Conservation (phyloP, 768 basidiomycete genomes). For the Termitomyces eurrhizus region DNA sequence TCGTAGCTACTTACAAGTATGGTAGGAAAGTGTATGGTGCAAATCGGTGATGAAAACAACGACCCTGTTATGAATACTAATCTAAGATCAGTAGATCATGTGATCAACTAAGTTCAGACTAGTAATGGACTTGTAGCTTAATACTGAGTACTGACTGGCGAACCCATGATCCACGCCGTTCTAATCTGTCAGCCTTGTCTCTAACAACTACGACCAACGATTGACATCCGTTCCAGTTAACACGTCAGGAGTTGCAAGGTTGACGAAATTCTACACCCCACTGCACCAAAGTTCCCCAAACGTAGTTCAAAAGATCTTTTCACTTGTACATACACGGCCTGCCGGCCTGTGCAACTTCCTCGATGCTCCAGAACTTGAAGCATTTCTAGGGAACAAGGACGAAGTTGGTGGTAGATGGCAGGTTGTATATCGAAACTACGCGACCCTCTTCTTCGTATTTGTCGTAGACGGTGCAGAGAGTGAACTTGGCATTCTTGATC, state of each 20-base stretch:
- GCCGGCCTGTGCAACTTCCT: conserved; percentile 92
- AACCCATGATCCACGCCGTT: conserved; percentile 77
- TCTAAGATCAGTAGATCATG: conserved; percentile 29
- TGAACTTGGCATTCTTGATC: conserved; percentile 91
- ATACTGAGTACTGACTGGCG: background rate
- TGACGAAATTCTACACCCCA: conserved; percentile 88
- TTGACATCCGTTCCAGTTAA: conserved; percentile 58
- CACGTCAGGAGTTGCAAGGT: conserved; percentile 80
- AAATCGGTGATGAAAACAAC: too few species aligned
- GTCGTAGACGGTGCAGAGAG: conserved; percentile 96
- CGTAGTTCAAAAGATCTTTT: conserved; percentile 86
- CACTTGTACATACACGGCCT: conserved; percentile 79
- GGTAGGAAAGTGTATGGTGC: too few species aligned
- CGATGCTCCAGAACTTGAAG: conserved; percentile 85
- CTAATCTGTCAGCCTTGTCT: conserved; percentile 62
- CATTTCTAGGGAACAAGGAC: conserved; percentile 57
- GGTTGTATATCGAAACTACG: conserved; percentile 94
- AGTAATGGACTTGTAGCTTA: background rate
- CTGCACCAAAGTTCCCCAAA: conserved; percentile 63
- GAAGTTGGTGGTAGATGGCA: conserved; percentile 64
- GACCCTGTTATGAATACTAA: too few species aligned
- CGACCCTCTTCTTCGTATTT: conserved; percentile 95
- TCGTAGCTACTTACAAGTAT: too few species aligned
- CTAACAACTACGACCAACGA: background rate
- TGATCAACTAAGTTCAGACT: background rate